Evolutionary conservation across 2,329 filamentous ascomycete species (phyloP).

Genomic region (Cordyceps cateniannulata): DNA sequence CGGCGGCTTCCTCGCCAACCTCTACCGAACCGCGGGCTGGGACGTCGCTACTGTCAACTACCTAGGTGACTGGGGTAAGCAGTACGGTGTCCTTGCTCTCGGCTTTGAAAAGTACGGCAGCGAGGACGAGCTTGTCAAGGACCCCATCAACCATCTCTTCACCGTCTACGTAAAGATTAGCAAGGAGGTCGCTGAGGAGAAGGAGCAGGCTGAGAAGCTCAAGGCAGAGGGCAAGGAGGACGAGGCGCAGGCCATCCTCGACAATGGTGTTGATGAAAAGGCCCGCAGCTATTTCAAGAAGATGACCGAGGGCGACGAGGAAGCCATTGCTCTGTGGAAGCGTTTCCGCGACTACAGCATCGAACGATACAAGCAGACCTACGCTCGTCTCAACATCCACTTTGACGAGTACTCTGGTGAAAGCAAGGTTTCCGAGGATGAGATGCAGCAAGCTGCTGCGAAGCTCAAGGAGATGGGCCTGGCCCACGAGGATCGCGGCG

Average conservation of each 20-base stretch:
- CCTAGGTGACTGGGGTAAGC: conserved; percentile 76
- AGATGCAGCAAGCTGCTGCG: conserved; percentile 58
- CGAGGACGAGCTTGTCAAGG: conserved; percentile 61
- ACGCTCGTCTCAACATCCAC: conserved; percentile 62
- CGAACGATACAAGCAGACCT: conserved; percentile 59
- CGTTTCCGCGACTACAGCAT: conserved; percentile 63
- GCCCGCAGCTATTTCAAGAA: conserved; percentile 66
- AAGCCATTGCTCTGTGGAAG: conserved; percentile 56
- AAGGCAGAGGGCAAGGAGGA: conserved; percentile 55
- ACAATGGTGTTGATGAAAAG: conserved; percentile 63
- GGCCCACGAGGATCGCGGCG: conserved; percentile 64
- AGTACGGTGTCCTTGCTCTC: conserved; percentile 65
- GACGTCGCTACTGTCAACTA: conserved; percentile 68
- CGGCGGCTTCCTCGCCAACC: conserved; percentile 67
- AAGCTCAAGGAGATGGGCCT: conserved; percentile 58
- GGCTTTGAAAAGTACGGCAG: conserved; percentile 70
- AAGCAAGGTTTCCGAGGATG: conserved; percentile 61
- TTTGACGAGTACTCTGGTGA: conserved; percentile 73
- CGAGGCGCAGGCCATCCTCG: conserved; percentile 46
- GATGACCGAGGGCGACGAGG: conserved; percentile 61
- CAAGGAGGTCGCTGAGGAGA: conserved; percentile 36
- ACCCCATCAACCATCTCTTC: conserved; percentile 77
- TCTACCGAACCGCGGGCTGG: conserved; percentile 67
- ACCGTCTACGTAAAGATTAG: conserved; percentile 77
- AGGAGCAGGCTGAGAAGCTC: conserved; percentile 23